phyloP scores from a whole-genome alignment of 306 rosid species.

The Lupinus albus region DNA sequence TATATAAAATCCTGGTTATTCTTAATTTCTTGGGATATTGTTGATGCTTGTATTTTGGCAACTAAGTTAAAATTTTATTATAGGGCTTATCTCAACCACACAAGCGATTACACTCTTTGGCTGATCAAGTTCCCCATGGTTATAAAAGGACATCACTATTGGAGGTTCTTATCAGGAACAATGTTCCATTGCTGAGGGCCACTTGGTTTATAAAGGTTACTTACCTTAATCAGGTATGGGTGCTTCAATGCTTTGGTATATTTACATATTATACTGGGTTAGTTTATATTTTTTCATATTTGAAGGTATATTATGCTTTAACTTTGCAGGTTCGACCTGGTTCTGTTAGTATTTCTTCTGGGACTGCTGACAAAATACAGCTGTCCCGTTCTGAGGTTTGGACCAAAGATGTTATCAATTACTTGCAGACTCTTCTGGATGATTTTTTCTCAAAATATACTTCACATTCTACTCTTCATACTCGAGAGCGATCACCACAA shows the following conservation, averaged over 20 bases:
- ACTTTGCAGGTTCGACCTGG: constrained; percentile 72
- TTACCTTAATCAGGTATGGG: constrained; percentile 85
- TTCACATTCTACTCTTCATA: constrained; percentile 51
- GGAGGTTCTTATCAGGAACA: constrained; percentile 85
- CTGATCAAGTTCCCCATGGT: constrained; percentile 89
- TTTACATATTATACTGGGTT: constrained; percentile 9
- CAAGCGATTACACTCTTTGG: constrained; percentile 76
- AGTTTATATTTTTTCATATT: constrained; percentile 22
- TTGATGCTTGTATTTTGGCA: constrained; percentile 18
- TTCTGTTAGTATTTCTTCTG: constrained; percentile 65
- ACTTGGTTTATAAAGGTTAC: constrained; percentile 92
- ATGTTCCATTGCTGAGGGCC: constrained; percentile 94
- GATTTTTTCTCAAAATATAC: constrained; percentile 67
- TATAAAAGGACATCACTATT: constrained; percentile 70
- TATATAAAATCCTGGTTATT: no score
- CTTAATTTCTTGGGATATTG: constrained; percentile 25
- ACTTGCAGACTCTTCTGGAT: constrained; percentile 80
- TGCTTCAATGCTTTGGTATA: constrained; percentile 25
- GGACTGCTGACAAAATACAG: constrained; percentile 75
- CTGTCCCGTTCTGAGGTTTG: constrained; percentile 81
- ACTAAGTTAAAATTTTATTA: constrained; percentile 34
- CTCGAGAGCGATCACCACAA: constrained; percentile 71
- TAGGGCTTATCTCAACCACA: constrained; percentile 97
- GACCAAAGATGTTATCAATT: constrained; percentile 90
- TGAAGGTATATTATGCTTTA: constrained; percentile 48